Evolutionary conservation across 768 basidiomycete species (phyloP), one percentile per base, ranked within the genome.

Genomic region (Cystofilobasidium macerans): DNA sequence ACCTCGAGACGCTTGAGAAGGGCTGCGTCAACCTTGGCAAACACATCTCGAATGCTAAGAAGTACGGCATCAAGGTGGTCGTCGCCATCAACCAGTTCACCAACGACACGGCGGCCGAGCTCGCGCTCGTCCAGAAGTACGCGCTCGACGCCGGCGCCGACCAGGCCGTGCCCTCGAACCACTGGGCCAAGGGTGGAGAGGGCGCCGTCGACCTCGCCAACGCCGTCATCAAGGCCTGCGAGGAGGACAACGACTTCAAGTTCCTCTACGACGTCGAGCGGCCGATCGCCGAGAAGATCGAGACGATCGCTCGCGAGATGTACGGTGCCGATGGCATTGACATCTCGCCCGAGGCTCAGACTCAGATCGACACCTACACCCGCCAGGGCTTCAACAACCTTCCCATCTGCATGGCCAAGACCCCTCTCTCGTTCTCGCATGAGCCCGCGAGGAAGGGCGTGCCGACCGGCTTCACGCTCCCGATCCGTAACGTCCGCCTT

Each of bases 371-470:
- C 61, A 87, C 85, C 1, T 99, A 97, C 78, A 90, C 90, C 65
- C 83, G 82, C 61, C 94, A 97, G 78, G 93, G 70, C 28, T 74
- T 73, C 64, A 70, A 68, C n/a, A 70, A 70, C 57, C 68, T 73
- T 57, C 62, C 70, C 86, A 91, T 94, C 75, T 94, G 90, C 78
- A 89, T 93, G 89, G 91, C 90, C 57, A 94, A 95, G 81, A 98
- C 94, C 7, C 94, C 95, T 69, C 90, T 97, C 71, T 95, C 92
- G 24, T 92, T 99, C 79, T 94, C 91, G 30, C 91, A 94, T 74
- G 87, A 99, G 72, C 86, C 92, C 9, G 85, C 85, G 70, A 81
- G 88, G 69, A 97, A 97, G 79, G 86, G 86, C 70, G 91, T 87
- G 0, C 92, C 95, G 1, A 84, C 84, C 58, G 87, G 86, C 32